Conservation (phyloP, 768 basidiomycete genomes). For the Amyloporia xantha region DNA sequence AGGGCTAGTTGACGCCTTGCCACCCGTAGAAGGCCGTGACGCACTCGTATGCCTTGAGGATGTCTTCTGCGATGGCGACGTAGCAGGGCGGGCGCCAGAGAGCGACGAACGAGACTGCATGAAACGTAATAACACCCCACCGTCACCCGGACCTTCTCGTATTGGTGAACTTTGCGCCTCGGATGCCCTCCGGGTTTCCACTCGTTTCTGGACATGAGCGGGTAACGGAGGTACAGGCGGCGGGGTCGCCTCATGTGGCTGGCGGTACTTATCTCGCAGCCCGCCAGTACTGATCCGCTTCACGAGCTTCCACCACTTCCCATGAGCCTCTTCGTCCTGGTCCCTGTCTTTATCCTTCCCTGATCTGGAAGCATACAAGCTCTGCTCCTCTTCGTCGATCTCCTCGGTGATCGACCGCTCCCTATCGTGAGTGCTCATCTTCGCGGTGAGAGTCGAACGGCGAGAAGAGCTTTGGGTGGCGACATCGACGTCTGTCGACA, state of each 20-base stretch:
- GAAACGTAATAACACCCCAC: slow-evolving; percentile 13
- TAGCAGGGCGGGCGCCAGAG: slow-evolving; percentile 20
- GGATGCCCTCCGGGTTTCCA: slow-evolving; percentile 15
- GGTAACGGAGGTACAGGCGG: slow-evolving; percentile 59
- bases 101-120: slow-evolving; percentile 21
- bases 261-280: slow-evolving; percentile 48
- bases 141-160: slow-evolving; percentile 8
- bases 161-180: slow-evolving; percentile 18
- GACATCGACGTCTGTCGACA: background rate
- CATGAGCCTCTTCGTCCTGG: slow-evolving; percentile 22
- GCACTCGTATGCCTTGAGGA: slow-evolving; percentile 13
- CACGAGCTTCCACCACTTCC: slow-evolving; percentile 61
- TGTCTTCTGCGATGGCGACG: slow-evolving; percentile 10
- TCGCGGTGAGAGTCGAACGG: background rate
- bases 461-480: background rate
- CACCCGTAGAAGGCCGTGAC: slow-evolving; percentile 20
- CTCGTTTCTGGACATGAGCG: slow-evolving; percentile 27
- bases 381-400: slow-evolving; percentile 6
- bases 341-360: slow-evolving; percentile 17
- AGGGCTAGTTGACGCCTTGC: slow-evolving; percentile 9
- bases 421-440: background rate
- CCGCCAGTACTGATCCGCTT: slow-evolving; percentile 63
- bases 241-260: slow-evolving; percentile 11
- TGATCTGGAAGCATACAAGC: slow-evolving; percentile 9
- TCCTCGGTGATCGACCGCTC: slow-evolving; percentile 3